Conservation (phyloP, 2,329 filamentous ascomycete genomes). For the Mariannaea elegans region DNA sequence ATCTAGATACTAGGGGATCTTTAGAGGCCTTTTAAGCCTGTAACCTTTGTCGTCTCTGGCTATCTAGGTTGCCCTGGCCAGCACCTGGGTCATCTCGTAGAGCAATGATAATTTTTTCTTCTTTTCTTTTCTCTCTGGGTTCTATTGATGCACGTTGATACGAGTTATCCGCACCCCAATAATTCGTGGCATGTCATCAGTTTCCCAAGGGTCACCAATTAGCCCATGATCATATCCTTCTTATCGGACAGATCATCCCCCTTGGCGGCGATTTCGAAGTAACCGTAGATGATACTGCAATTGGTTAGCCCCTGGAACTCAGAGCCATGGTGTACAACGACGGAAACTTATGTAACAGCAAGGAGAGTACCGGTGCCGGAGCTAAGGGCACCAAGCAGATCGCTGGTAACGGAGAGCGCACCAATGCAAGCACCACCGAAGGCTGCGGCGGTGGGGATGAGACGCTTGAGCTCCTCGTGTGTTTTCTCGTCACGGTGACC, state of each 20-base stretch:
- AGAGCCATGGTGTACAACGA: no score
- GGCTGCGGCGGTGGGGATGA: conserved; percentile 96
- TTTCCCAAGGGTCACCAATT: conserved; percentile 43
- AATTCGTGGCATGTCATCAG: conserved; percentile 27
- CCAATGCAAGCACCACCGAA: conserved; percentile 99
- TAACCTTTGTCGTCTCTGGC: no score
- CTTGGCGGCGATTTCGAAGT: conserved; percentile 99
- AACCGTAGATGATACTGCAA: conserved; percentile 93
- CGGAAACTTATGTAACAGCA: conserved; percentile 89
- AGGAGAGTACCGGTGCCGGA: conserved; percentile 97
- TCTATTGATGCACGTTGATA: conserved; percentile 41
- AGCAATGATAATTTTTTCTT: conserved; percentile 42
- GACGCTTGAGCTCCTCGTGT: conserved; percentile 99
- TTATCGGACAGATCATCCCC: conserved; percentile 92
- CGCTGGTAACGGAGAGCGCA: conserved; percentile 92
- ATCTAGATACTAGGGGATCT: no score
- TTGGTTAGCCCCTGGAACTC: no score
- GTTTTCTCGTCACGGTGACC: conserved; percentile 99
- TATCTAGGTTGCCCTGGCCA: no score
- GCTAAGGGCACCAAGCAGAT: conserved; percentile 94
- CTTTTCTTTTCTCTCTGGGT: conserved; percentile 35
- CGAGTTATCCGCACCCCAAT: conserved; percentile 27
- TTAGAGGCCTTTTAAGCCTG: no score
- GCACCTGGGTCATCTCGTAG: no score
- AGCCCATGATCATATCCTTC: conserved; percentile 78